Percentiles rank a stretch among this genome's conserved stretches.
phyloP scores from a whole-genome alignment of 306 rosid genomes.

The Mucuna pruriens region DNA sequence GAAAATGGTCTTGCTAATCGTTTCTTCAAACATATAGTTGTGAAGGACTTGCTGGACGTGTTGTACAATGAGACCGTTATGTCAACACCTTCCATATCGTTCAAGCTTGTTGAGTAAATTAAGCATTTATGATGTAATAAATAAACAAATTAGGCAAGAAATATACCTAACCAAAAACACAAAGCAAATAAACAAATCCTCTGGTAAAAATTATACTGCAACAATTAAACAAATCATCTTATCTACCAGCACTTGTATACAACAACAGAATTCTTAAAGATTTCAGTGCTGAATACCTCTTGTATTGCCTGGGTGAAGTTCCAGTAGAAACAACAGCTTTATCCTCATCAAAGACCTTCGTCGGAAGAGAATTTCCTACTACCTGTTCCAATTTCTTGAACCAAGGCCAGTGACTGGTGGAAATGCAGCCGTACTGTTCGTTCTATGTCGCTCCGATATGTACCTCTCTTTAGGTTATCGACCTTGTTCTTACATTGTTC shows the following conservation, averaged over 20 bases:
- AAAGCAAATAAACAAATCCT: slow-evolving; percentile 5
- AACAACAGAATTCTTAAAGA: not conserved
- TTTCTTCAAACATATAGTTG: no score
- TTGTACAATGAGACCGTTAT: no score
- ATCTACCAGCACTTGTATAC: not conserved
- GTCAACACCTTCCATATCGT: no score
- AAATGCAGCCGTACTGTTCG: slow-evolving; percentile 70
- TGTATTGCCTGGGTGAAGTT: slow-evolving; percentile 64
- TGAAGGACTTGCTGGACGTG: no score
- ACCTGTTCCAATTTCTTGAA: slow-evolving; percentile 85
- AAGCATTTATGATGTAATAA: not conserved
- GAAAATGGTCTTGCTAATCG: no score
- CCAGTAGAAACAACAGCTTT: slow-evolving; percentile 58
- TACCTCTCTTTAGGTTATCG: slow-evolving; percentile 88
- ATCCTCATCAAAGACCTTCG: slow-evolving; percentile 75
- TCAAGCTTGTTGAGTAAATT: not conserved
- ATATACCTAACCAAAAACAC: not conserved
- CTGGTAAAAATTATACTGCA: not conserved
- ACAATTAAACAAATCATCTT: not conserved
- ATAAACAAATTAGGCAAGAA: not conserved
- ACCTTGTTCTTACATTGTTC: slow-evolving; percentile 97
- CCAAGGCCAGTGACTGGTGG: slow-evolving; percentile 94
- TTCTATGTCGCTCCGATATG: slow-evolving; percentile 82
- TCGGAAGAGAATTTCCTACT: slow-evolving; percentile 74
- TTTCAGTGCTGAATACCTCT: slow-evolving; percentile 50